A percentile compares a stretch with the other conserved stretches of the same genome.
These are phyloP conservation scores for Fusarium paranaense DNA, from an alignment of 2,329 filamentous ascomycete species.

Conservation along the genomic window DNA sequence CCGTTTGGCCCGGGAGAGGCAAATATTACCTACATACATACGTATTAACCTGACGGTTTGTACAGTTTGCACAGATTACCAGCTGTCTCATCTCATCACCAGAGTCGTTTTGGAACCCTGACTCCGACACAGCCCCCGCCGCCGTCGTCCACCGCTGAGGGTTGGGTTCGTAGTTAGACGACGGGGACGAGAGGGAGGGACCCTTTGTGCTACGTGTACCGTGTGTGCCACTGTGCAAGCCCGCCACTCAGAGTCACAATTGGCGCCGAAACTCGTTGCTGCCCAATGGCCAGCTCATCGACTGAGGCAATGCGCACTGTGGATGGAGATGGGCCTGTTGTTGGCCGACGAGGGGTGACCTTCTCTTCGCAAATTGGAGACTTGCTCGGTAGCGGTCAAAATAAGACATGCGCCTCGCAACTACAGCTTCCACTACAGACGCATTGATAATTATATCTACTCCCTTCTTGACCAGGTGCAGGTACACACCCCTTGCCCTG, in stretches of 20 bases:
- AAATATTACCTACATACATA: background rate
- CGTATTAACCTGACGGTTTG: background rate
- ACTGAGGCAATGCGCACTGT: conserved; percentile 19
- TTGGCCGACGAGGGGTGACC: background rate
- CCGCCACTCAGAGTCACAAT: conserved; percentile 1
- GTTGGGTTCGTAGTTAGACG: background rate
- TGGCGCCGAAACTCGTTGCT: background rate
- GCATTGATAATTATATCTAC: background rate
- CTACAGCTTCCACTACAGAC: background rate
- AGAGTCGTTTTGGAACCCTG: background rate
- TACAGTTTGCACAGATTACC: background rate
- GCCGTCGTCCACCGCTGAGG: background rate
- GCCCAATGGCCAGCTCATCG: conserved; percentile 14
- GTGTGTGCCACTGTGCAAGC: conserved; percentile 18
- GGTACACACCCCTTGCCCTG: background rate
- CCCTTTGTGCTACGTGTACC: conserved; percentile 6
- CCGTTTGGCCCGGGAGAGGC: background rate
- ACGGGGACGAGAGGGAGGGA: background rate
- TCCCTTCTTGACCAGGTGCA: background rate
- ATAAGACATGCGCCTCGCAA: background rate
- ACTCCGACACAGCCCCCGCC: conserved; percentile 23
- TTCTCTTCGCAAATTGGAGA: background rate
- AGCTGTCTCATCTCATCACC: conserved; percentile 13
- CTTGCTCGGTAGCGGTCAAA: background rate
- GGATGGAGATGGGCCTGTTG: background rate